Conservation (phyloP, 2,329 filamentous ascomycete genomes). For the Aspergillus aculeatinus region DNA sequence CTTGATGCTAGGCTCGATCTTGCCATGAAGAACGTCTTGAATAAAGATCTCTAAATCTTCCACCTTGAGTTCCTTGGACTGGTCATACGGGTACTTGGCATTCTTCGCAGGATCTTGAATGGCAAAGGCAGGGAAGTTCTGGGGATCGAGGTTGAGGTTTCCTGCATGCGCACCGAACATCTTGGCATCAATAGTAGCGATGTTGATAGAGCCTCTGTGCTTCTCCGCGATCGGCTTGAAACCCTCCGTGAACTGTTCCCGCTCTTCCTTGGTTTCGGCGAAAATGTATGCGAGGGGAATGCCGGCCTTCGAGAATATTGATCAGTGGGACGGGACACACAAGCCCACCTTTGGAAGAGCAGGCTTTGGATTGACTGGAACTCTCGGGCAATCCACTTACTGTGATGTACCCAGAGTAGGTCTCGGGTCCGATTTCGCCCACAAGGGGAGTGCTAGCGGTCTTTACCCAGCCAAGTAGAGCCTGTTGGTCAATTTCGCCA, state of each 20-base stretch:
- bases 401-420: slow-evolving; percentile 92
- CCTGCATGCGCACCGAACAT: slow-evolving; percentile 89
- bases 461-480: slow-evolving; percentile 81
- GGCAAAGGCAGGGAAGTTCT: slow-evolving; percentile 95
- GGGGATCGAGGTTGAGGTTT: slow-evolving; percentile 95
- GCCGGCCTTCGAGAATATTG: slow-evolving; percentile 56
- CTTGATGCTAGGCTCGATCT: slow-evolving; percentile 95
- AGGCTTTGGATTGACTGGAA: neutral
- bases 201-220: slow-evolving; percentile 93
- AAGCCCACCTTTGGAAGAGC: neutral
- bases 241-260: slow-evolving; percentile 69
- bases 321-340: neutral
- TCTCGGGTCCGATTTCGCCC: slow-evolving; percentile 95
- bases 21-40: slow-evolving; percentile 78
- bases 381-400: slow-evolving; percentile 42
- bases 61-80: slow-evolving; percentile 73
- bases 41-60: slow-evolving; percentile 78
- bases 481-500: slow-evolving; percentile 77
- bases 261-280: slow-evolving; percentile 87
- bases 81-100: slow-evolving; percentile 93
- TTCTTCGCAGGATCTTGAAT: slow-evolving; percentile 96
- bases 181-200: slow-evolving; percentile 95
- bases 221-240: slow-evolving; percentile 87
- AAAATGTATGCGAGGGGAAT: slow-evolving; percentile 98
- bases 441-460: slow-evolving; percentile 83